A percentile compares a stretch with the other conserved stretches of the same genome.
phyloP scores from a whole-genome alignment of 2,329 filamentous ascomycete genomes.

The Metarhizium sp. region DNA sequence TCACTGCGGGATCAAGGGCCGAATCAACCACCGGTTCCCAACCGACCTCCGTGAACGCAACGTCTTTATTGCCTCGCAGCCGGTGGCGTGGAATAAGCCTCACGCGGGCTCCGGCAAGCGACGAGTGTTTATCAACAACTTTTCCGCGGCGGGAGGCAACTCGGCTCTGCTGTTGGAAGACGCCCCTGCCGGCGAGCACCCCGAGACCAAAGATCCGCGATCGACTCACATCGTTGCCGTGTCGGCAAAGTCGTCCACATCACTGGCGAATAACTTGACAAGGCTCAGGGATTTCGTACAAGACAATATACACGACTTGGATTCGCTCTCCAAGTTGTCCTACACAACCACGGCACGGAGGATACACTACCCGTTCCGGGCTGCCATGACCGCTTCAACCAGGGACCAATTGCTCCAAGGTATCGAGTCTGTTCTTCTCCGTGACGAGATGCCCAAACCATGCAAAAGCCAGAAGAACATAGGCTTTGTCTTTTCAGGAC shows the following conservation, averaged over 20 bases:
- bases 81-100: conserved; percentile 21
- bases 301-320: background rate
- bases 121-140: conserved; percentile 38
- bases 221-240: conserved; percentile 44
- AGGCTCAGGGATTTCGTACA: background rate
- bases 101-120: conserved; percentile 10
- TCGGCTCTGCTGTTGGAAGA: conserved; percentile 57
- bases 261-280: background rate
- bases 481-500: too few species aligned
- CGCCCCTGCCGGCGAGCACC: conserved; percentile 26
- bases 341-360: background rate
- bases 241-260: conserved; percentile 38
- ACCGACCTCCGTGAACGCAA: conserved; percentile 30
- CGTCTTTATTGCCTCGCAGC: conserved; percentile 26
- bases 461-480: too few species aligned
- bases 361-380: background rate
- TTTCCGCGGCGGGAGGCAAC: conserved; percentile 44
- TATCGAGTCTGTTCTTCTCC: conserved; percentile 45
- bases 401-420: conserved; percentile 31
- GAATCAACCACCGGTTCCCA: conserved; percentile 34
- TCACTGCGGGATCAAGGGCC: conserved; percentile 43
- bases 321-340: background rate
- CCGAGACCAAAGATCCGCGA: background rate
- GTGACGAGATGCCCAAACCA: too few species aligned
- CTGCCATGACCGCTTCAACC: conserved; percentile 10